These are phyloP conservation scores for Asterochloris sp. DNA, from an alignment of 139 green algal species.

Conservation along the genomic window DNA sequence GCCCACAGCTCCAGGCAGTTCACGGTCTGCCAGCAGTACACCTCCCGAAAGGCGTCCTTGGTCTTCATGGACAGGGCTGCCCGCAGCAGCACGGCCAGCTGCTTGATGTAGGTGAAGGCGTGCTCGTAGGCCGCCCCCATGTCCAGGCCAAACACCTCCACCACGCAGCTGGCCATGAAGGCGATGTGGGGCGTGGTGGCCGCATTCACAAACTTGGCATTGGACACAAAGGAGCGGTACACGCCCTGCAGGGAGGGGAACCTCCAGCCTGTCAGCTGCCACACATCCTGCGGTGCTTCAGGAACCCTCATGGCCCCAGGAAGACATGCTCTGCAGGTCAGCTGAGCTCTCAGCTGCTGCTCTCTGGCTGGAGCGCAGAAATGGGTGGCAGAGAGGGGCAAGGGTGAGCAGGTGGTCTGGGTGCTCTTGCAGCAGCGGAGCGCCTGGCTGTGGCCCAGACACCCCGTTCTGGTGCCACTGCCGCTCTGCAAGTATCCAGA, in stretches of 20 bases:
- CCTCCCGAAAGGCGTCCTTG: conserved; percentile 78
- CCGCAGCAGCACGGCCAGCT: conserved; percentile 84
- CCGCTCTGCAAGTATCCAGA: too few species aligned
- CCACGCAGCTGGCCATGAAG: conserved; percentile 84
- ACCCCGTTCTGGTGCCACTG: too few species aligned
- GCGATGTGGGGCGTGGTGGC: conserved; percentile 65
- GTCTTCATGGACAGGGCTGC: conserved; percentile 77
- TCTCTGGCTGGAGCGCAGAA: too few species aligned
- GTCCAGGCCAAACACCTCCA: conserved; percentile 83
- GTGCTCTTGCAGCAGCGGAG: too few species aligned
- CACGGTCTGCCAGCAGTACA: conserved; percentile 88
- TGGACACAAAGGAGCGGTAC: conserved; percentile 73
- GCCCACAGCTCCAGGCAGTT: conserved; percentile 92
- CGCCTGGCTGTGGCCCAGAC: too few species aligned
- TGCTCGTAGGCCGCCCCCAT: conserved; percentile 61
- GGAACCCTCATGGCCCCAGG: too few species aligned
- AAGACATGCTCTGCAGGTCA: too few species aligned
- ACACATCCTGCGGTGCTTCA: background rate
- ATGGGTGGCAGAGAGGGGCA: too few species aligned
- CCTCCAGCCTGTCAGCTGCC: background rate
- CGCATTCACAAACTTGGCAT: conserved; percentile 87
- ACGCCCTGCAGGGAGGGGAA: conserved; percentile 43
- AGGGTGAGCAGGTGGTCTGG: too few species aligned
- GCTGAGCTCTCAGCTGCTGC: too few species aligned
- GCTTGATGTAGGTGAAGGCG: conserved; percentile 73